Base-by-base conservation (phyloP, 371 early-diverging fungal genomes). In the Mortierella sp. region DNA sequence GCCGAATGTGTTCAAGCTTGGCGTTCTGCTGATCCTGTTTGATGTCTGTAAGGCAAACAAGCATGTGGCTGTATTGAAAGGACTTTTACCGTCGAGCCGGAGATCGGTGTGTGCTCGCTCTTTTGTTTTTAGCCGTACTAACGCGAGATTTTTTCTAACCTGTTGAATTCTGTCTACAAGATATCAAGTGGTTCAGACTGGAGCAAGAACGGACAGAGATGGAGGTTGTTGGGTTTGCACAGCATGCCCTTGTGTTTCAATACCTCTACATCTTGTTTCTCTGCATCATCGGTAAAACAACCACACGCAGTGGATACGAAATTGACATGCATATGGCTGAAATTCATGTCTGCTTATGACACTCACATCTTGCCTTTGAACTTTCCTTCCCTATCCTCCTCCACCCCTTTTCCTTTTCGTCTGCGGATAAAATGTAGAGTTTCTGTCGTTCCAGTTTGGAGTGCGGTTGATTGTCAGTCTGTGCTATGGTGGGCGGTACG, bases 121-220 rank as follows among this genome's bases (percentile, higher is more conserved):
- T n/a, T n/a, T n/a, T n/a, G n/a, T n/a, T n/a, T n/a, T n/a, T n/a
- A n/a, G n/a, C n/a, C n/a, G n/a, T n/a, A n/a, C n/a, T n/a, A n/a
- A n/a, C n/a, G n/a, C n/a, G n/a, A n/a, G n/a, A n/a, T n/a, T 50
- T 31, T 22, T 40, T 24, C n/a, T 61, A 40, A n/a, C 0, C 26
- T 58, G 64, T 64, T 58, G 19, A 31, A 37, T 61, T 13, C 5
- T 14, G 7, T 22, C 37, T 31, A 3, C 22, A 34, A 94, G 95
- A 97, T 80, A 94, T 97, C 71, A 97, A 97, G 81, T 97, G 96
- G 97, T 95, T 95, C 87, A 91, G 93, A 40, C 80, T 97, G 22
- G 97, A 97, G 78, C 90, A 92, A 68, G 89, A 90, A 69, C 87
- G 88, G 64, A 87, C 89, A 5, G 82, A 84, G 13, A 74, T 87